Evolutionary conservation across 345 rosid genomes (phyloP).

Genomic region (Eucalyptus curtisii): DNA sequence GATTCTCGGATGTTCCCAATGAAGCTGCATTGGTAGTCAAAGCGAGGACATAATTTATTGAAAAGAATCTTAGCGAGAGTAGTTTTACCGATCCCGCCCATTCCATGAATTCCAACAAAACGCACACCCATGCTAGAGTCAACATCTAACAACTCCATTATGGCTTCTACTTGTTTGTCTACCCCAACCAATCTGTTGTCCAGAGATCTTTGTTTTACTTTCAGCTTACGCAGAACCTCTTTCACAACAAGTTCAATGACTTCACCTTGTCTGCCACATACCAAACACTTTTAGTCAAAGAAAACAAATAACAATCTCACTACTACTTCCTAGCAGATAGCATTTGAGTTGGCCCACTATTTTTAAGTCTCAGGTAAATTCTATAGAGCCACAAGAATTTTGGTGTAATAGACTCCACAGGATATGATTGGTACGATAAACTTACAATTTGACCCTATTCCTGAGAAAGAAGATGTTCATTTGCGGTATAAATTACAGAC

Average conservation of each 20-base stretch:
- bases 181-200: neutral
- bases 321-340: neutral
- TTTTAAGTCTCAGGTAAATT: neutral
- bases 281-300: neutral
- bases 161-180: neutral
- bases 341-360: neutral
- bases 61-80: neutral
- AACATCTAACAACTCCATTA: neutral
- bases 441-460: no score
- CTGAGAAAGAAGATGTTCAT: no score
- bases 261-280: neutral
- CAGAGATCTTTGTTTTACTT: neutral
- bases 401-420: rapidly evolving
- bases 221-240: rapidly evolving
- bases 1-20: neutral
- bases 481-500: rapidly evolving
- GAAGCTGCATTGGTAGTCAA: neutral
- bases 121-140: neutral
- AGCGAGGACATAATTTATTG: rapidly evolving
- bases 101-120: neutral
- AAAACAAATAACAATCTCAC: neutral
- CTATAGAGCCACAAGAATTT: no score
- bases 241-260: neutral
- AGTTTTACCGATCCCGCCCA: neutral
- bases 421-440: no score